A percentile compares a stretch with the other conserved stretches of the same genome.
phyloP scores from a whole-genome alignment of 2,329 filamentous ascomycete species.

The Mollisia scopiformis region DNA sequence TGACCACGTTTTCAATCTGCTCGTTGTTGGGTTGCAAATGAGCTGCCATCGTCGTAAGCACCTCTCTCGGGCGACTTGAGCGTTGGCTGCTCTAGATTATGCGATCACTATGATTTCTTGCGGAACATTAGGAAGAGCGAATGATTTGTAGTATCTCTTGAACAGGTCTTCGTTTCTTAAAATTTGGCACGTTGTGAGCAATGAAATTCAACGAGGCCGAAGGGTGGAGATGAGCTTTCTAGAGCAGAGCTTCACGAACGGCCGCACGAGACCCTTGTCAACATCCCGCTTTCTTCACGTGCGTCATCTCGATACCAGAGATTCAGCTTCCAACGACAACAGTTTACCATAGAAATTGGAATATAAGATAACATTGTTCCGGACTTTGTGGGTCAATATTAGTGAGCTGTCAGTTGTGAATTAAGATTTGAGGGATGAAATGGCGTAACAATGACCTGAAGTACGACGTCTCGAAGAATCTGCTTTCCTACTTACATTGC shows the following conservation, averaged over 20 bases:
- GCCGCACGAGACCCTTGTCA: background rate
- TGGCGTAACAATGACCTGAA: too few relatives aligned
- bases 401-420: too few relatives aligned
- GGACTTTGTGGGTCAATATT: too few relatives aligned
- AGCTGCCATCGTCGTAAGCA: constrained; percentile 24
- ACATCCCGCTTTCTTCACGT: background rate
- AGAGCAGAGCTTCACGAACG: background rate
- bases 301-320: background rate
- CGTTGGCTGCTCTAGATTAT: background rate
- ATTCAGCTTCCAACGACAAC: background rate
- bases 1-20: constrained; percentile 26
- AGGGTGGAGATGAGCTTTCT: background rate
- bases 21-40: constrained; percentile 27
- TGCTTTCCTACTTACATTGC: too few relatives aligned
- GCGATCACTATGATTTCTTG: background rate
- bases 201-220: background rate
- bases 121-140: background rate
- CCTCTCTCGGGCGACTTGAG: background rate
- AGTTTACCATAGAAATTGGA: too few relatives aligned
- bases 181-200: background rate
- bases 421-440: too few relatives aligned
- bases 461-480: too few relatives aligned
- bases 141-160: background rate
- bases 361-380: too few relatives aligned
- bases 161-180: background rate